phyloP scores from a whole-genome alignment of 1,284 basidiomycete species.

The Puccinia hordei region DNA sequence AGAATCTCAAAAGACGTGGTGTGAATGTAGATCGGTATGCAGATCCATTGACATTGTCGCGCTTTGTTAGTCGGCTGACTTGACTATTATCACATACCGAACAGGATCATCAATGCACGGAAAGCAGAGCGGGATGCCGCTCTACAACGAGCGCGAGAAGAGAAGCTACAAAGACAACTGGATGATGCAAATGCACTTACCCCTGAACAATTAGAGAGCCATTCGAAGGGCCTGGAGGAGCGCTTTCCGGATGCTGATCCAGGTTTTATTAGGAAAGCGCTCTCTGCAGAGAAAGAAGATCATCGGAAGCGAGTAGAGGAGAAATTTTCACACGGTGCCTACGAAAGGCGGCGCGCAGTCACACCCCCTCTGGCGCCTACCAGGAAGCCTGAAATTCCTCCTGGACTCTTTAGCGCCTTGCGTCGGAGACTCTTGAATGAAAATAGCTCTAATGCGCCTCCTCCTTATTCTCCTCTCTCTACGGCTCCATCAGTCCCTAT shows the following conservation, averaged over 20 bases:
- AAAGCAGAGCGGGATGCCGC: constrained; percentile 50
- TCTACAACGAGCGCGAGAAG: constrained; percentile 42
- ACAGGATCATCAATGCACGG: constrained; percentile 50
- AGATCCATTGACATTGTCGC: not conserved
- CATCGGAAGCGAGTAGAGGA: constrained; percentile 48
- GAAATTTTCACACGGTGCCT: constrained; percentile 48
- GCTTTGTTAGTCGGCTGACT: not conserved
- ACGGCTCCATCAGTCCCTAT: not conserved
- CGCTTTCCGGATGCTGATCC: constrained; percentile 50
- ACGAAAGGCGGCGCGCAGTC: constrained; percentile 19
- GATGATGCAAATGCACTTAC: constrained; percentile 45
- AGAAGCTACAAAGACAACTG: constrained; percentile 46
- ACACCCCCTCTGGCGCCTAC: not conserved
- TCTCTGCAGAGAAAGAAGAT: constrained; percentile 40
- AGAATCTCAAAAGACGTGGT: constrained; percentile 49
- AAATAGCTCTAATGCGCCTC: constrained; percentile 21
- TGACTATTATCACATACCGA: not conserved
- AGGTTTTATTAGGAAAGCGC: constrained; percentile 33
- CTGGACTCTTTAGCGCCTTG: constrained; percentile 45
- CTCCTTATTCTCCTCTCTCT: constrained; percentile 32
- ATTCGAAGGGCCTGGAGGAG: constrained; percentile 37
- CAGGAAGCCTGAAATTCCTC: constrained; percentile 31
- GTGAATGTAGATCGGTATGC: constrained; percentile 51
- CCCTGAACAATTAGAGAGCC: constrained; percentile 33
- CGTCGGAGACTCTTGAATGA: constrained; percentile 45